These are phyloP conservation scores for Diaporthe citrichinensis DNA, from an alignment of 2,329 filamentous ascomycete genomes.

Conservation along the genomic window DNA sequence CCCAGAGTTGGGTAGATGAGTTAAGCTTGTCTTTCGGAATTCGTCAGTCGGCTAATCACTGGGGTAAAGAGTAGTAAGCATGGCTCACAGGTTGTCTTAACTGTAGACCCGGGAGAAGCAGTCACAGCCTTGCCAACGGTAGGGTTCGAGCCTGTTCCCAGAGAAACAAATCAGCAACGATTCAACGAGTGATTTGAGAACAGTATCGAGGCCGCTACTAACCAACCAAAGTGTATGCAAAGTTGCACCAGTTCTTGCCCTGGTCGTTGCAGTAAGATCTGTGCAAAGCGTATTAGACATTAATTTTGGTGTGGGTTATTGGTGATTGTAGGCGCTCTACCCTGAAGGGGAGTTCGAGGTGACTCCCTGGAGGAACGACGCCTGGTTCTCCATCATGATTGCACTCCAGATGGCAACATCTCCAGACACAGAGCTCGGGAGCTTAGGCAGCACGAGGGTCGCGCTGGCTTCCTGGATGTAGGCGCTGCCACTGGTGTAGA, in stretches of 20 bases:
- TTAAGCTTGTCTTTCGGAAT: neutral
- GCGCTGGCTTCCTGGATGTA: constrained; percentile 19
- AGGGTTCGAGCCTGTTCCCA: neutral
- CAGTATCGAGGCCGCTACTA: neutral
- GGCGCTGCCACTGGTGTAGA: constrained; percentile 10
- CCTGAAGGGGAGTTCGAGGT: constrained; percentile 8
- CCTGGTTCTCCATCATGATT: constrained; percentile 5
- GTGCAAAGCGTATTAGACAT: neutral
- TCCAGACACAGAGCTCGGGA: neutral
- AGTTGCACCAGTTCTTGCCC: constrained; percentile 9
- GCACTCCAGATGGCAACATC: constrained; percentile 23
- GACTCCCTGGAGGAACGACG: neutral
- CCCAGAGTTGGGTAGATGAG: constrained; percentile 16
- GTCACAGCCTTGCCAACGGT: neutral
- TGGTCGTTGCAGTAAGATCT: constrained; percentile 1
- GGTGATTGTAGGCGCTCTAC: neutral
- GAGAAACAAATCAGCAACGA: neutral
- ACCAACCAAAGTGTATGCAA: constrained; percentile 14
- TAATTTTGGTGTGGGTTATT: accelerated
- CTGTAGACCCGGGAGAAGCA: constrained; percentile 7
- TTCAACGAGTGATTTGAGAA: neutral
- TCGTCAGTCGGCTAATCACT: neutral
- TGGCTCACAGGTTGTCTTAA: neutral
- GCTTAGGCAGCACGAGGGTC: neutral
- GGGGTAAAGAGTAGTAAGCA: too few species aligned